phyloP scores from a whole-genome alignment of 306 rosid genomes.

The Sophora flavescens region DNA sequence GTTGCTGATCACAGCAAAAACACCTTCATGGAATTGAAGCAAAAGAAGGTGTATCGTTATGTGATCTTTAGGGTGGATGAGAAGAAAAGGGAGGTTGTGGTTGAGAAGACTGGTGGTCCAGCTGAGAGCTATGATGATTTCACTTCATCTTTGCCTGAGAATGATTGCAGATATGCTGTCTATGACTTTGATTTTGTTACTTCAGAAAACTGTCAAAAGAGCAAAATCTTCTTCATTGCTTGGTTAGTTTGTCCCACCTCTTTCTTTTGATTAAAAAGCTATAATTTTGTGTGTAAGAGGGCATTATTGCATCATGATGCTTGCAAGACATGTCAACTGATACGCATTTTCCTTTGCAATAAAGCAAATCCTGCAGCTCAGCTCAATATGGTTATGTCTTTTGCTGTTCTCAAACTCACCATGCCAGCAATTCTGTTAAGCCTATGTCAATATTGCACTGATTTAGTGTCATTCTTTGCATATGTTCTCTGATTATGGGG shows the following conservation, averaged over 20 bases:
- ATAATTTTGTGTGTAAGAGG: background rate
- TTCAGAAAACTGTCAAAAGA: slow-evolving; percentile 93
- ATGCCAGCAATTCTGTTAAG: background rate
- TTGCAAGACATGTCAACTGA: background rate
- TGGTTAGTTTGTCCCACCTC: slow-evolving; percentile 60
- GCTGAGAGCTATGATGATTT: slow-evolving; percentile 89
- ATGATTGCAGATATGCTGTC: slow-evolving; percentile 93
- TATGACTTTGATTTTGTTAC: slow-evolving; percentile 95
- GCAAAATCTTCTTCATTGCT: slow-evolving; percentile 97
- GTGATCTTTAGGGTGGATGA: slow-evolving; percentile 92
- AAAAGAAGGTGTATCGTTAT: slow-evolving; percentile 85
- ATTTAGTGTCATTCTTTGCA: background rate
- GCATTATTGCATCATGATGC: background rate
- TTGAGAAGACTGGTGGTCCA: slow-evolving; percentile 85
- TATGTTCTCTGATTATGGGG: background rate
- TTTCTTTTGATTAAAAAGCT: slow-evolving; percentile 3
- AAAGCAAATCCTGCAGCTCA: background rate
- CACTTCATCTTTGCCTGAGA: slow-evolving; percentile 84
- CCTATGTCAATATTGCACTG: background rate
- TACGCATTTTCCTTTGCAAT: slow-evolving; percentile 19
- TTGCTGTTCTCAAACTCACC: slow-evolving; percentile 6
- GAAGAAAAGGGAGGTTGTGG: slow-evolving; percentile 86
- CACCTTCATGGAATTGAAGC: slow-evolving; percentile 74
- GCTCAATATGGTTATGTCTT: background rate
- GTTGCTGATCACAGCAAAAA: slow-evolving; percentile 80